These are phyloP conservation scores for Macrophomina pseudophaseolina DNA, from an alignment of 2,329 filamentous ascomycete genomes.

Conservation along the genomic window DNA sequence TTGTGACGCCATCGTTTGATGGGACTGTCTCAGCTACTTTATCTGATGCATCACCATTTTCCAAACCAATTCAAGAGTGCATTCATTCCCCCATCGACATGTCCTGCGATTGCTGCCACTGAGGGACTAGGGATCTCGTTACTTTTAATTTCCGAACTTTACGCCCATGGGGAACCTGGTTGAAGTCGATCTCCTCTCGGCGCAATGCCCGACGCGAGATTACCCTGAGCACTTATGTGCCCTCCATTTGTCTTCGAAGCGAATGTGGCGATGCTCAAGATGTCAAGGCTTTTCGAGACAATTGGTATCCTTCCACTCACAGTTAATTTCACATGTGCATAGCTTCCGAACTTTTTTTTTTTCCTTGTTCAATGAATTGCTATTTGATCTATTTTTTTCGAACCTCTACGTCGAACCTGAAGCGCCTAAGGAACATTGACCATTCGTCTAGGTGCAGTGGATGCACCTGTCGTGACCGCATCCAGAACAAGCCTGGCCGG, in stretches of 20 bases:
- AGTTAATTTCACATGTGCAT: neutral
- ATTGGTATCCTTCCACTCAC: neutral
- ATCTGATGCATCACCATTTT: no score
- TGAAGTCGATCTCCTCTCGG: neutral
- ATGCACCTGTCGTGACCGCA: neutral
- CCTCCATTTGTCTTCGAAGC: neutral
- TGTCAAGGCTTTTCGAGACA: neutral
- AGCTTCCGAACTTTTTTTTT: no score
- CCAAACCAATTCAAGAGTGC: no score
- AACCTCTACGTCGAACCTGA: neutral
- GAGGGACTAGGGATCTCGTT: neutral
- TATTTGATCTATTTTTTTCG: neutral
- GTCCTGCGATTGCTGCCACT: neutral
- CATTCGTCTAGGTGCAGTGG: neutral
- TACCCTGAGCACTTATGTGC: neutral
- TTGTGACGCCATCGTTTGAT: slow-evolving; percentile 5
- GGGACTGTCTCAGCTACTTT: neutral
- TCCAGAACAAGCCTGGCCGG: neutral
- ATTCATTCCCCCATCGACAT: no score
- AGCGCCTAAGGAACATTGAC: neutral
- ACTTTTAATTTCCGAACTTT: neutral
- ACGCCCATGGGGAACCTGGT: neutral
- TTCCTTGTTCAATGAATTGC: neutral
- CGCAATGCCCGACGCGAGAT: slow-evolving; percentile 11
- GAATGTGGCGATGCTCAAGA: neutral